Conservation (phyloP, 1,284 basidiomycete genomes). For the Trichosporon sp. region DNA sequence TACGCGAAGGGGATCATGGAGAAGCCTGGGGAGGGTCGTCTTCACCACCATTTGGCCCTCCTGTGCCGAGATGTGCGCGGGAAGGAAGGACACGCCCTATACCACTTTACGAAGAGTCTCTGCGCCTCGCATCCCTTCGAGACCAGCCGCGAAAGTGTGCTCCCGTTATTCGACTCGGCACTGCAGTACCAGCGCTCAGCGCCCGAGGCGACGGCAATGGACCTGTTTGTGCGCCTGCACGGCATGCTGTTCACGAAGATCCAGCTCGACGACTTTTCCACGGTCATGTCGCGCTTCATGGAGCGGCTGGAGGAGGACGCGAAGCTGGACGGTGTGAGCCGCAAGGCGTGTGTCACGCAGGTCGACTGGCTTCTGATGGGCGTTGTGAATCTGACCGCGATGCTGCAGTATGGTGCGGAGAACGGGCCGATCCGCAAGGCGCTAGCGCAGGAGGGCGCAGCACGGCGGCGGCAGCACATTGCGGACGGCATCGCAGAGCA, state of each 20-base stretch:
- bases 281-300: conserved; percentile 73
- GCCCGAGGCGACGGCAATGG: conserved; percentile 69
- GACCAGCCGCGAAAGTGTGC: conserved; percentile 77
- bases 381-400: conserved; percentile 68
- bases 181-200: conserved; percentile 62
- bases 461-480: conserved; percentile 48
- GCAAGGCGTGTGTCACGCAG: conserved; percentile 55
- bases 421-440: conserved; percentile 62
- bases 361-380: conserved; percentile 96
- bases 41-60: conserved; percentile 92
- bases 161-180: conserved; percentile 72
- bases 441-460: conserved; percentile 40
- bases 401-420: conserved; percentile 83
- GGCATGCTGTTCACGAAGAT: conserved; percentile 95
- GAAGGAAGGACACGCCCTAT: conserved; percentile 79
- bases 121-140: conserved; percentile 81
- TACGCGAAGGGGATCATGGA: conserved; percentile 81
- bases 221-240: conserved; percentile 85
- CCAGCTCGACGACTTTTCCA: conserved; percentile 81
- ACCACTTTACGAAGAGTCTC: conserved; percentile 94
- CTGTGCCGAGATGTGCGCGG: conserved; percentile 72
- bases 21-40: conserved; percentile 80
- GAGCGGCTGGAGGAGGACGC: conserved; percentile 68
- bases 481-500: conserved; percentile 50
- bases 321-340: conserved; percentile 54